Percentiles rank a stretch among this genome's conserved stretches.
Conservation (phyloP, 768 basidiomycete species). For the Phlebiopsis flavidoalba region DNA sequence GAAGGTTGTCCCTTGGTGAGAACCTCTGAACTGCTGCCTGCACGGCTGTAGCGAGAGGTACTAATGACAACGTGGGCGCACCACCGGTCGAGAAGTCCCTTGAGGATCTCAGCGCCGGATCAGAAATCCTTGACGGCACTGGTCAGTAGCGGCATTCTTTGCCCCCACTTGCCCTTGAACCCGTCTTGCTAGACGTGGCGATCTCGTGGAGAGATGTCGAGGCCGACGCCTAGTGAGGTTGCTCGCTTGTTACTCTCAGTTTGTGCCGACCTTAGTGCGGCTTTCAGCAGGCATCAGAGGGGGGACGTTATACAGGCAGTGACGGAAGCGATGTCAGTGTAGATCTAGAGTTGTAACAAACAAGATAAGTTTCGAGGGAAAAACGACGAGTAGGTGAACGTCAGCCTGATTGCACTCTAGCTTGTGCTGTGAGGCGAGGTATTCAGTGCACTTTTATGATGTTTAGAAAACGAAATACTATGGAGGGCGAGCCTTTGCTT, state of each 20-base stretch:
- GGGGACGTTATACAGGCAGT: conserved; percentile 88
- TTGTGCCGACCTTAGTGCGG: conserved; percentile 91
- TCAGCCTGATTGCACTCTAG: too few species aligned
- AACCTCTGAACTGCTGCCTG: conserved; percentile 96
- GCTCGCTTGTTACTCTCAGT: conserved; percentile 97
- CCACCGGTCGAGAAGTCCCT: conserved; percentile 95
- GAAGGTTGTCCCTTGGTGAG: conserved; percentile 97
- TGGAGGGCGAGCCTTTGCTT: too few species aligned
- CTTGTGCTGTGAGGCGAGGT: too few species aligned
- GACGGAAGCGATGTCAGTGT: conserved; percentile 63
- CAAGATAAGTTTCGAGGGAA: conserved; percentile 89
- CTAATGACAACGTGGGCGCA: conserved; percentile 94
- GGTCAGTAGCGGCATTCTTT: conserved; percentile 96
- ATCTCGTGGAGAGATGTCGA: conserved; percentile 98
- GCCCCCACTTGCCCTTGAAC: conserved; percentile 99
- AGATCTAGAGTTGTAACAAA: conserved; percentile 91
- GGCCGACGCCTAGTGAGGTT: conserved; percentile 93
- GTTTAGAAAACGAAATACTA: too few species aligned
- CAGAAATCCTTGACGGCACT: conserved; percentile 97
- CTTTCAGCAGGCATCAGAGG: conserved; percentile 94
- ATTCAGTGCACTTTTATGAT: too few species aligned
- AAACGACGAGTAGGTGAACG: conserved; percentile 80
- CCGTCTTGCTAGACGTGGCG: conserved; percentile 94
- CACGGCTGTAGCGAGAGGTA: conserved; percentile 94
- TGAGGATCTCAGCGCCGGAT: conserved; percentile 97